Evolutionary conservation across 495 filamentous ascomycete species (phyloP), one percentile per base, ranked within the genome.

Genomic region (Podospora sp.): DNA sequence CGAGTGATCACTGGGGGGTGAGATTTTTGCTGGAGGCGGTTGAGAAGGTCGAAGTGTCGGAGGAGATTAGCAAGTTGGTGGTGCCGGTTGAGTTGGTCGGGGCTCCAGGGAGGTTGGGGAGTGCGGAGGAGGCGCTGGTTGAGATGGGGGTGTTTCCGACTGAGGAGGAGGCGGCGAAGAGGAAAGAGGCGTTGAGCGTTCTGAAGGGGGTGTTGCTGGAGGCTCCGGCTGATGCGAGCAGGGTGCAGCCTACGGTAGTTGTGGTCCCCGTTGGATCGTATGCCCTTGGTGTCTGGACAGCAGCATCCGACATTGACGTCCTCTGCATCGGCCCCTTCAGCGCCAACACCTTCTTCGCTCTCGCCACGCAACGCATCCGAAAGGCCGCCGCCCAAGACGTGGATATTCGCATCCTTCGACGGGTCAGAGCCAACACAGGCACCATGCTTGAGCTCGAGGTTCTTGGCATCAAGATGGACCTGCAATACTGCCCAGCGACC

Each of bases 261-360:
- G 59, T 89, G 9, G 75, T 80, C 14, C 83, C 86, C 3, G 84
- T 88, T n/a, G 87, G 87, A 0, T 87, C 86, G 25, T 88, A 87
- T 68, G 80, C 79, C n/a, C 77, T 89, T 26, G 84, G 79, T 5
- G 82, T 87, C 26, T 88, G 85, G 80, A 82, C 83, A 20, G 51
- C 77, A 11, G 53, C 76, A 8, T 88, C 87, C 1, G 85, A 88
- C 68, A 81, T 88, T 1, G 85, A 89, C 70, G 84, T 86, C 66
- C 75, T 89, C 22, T 85, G 79, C 68, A 82, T 89, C 63, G 86
- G 86, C 11, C 82, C 81, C 16, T 83, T 87, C 59, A 83, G 82
- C 63, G 67, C 84, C 18, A 74, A 76, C 64, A 84, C 81, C 3
- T 89, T 89, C 71, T 86, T 88, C 65, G 69, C 82, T 21, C 71